These are phyloP conservation scores for Sporothrix luriei DNA, from an alignment of 2,329 filamentous ascomycete genomes.

Conservation along the genomic window DNA sequence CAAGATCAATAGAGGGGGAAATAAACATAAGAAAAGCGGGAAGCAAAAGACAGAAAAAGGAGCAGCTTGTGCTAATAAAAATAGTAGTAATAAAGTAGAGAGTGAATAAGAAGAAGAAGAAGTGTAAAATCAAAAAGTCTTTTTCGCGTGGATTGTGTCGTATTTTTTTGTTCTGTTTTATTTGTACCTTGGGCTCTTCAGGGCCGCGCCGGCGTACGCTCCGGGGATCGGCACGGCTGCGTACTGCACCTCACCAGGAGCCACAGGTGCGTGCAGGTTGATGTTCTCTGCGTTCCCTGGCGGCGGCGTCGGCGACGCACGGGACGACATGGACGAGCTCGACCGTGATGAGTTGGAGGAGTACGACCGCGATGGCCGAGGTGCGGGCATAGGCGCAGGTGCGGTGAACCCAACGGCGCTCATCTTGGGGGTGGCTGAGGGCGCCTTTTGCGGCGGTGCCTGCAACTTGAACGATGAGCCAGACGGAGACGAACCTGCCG, in stretches of 20 bases:
- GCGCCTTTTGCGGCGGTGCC: slow-evolving; percentile 77
- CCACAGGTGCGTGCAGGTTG: slow-evolving; percentile 67
- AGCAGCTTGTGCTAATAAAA: slow-evolving; percentile 18
- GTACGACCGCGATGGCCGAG: slow-evolving; percentile 22
- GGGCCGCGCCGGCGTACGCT: slow-evolving; percentile 66
- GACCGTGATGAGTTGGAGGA: slow-evolving; percentile 27
- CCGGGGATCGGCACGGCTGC: slow-evolving; percentile 86
- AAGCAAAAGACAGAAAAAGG: slow-evolving; percentile 27
- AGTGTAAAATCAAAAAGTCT: not conserved
- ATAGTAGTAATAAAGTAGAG: slow-evolving; percentile 33
- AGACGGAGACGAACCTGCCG: slow-evolving; percentile 46
- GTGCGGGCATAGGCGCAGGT: slow-evolving; percentile 33
- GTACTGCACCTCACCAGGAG: slow-evolving; percentile 81
- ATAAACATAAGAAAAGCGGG: slow-evolving; percentile 17
- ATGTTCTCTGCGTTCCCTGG: slow-evolving; percentile 48
- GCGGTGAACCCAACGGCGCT: slow-evolving; percentile 63
- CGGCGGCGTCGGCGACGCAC: slow-evolving; percentile 39
- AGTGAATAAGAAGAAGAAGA: slow-evolving; percentile 28
- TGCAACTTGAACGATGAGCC: slow-evolving; percentile 71
- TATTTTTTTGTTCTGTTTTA: slow-evolving; percentile 22
- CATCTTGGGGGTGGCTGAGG: slow-evolving; percentile 73
- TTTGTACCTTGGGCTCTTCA: slow-evolving; percentile 52
- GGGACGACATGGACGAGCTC: slow-evolving; percentile 32
- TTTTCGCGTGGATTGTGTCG: slow-evolving; percentile 17
- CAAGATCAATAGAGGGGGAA: slow-evolving; percentile 13